Conservation (phyloP, 352 stramenopile genomes). For the Phytopythium oedochilum region DNA sequence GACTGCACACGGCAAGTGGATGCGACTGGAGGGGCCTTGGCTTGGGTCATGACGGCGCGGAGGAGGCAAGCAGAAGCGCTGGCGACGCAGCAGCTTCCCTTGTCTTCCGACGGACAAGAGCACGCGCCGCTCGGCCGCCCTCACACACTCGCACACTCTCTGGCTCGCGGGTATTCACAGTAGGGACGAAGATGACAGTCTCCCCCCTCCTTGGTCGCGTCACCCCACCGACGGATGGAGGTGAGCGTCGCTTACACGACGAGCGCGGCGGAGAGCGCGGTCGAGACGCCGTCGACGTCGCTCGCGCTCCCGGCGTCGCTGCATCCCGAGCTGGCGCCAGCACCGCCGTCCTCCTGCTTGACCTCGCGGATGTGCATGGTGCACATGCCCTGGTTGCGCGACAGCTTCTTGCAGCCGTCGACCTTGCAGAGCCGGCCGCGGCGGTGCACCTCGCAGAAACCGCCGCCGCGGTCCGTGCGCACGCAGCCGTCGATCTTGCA, state of each 20-base stretch:
- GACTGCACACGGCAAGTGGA: neutral
- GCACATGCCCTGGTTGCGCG: constrained; percentile 84
- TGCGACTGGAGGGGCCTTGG: neutral
- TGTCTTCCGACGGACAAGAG: constrained; percentile 6
- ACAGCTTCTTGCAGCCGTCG: constrained; percentile 86
- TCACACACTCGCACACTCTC: too few species aligned
- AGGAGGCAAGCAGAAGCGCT: neutral
- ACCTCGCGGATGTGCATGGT: constrained; percentile 88
- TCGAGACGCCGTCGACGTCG: constrained; percentile 7
- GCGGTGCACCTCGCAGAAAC: constrained; percentile 84
- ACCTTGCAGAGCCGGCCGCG: constrained; percentile 77
- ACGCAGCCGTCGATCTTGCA: constrained; percentile 84
- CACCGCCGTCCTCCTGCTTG: constrained; percentile 41
- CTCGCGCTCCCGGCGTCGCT: constrained; percentile 4
- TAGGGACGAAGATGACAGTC: neutral
- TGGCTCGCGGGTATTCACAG: neutral
- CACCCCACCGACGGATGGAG: neutral
- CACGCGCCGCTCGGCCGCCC: neutral
- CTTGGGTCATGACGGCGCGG: too few species aligned
- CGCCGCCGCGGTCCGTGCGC: constrained; percentile 74
- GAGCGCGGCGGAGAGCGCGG: neutral
- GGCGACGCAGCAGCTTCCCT: neutral
- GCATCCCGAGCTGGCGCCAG: neutral
- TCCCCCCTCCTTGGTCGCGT: neutral
- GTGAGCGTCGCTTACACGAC: constrained; percentile 1